phyloP scores from a whole-genome alignment of 805 yeast genomes.

The Candida manassasensis region DNA sequence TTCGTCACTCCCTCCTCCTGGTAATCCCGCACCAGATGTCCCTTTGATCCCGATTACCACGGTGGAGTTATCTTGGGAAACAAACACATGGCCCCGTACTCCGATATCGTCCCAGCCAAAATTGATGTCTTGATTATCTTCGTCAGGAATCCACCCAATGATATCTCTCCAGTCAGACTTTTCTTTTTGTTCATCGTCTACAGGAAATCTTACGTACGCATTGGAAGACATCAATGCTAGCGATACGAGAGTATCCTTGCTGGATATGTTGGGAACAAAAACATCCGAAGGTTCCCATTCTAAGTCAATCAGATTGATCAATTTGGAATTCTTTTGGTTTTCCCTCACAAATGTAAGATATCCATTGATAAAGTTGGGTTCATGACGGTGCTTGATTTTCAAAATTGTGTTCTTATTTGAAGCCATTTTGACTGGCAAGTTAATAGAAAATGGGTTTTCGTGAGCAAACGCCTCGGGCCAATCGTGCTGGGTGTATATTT shows the following conservation, averaged over 20 bases:
- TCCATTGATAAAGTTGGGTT: conserved; percentile 62
- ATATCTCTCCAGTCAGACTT: conserved; percentile 85
- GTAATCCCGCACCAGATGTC: conserved; percentile 73
- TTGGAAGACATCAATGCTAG: conserved; percentile 85
- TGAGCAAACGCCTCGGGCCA: conserved; percentile 31
- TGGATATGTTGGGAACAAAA: conserved; percentile 68
- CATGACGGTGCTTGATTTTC: conserved; percentile 34
- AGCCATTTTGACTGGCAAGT: conserved; percentile 24
- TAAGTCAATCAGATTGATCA: conserved; percentile 36
- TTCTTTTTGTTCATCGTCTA: conserved; percentile 40
- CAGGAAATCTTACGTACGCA: conserved; percentile 80
- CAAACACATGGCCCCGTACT: conserved; percentile 86
- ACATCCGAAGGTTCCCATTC: conserved; percentile 62
- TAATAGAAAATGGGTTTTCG: conserved; percentile 38
- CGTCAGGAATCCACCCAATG: conserved; percentile 51
- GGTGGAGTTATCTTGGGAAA: conserved; percentile 47
- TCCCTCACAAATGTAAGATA: conserved; percentile 55
- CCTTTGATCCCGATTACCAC: conserved; percentile 86
- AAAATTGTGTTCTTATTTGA: conserved; percentile 14
- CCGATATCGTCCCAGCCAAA: conserved; percentile 90
- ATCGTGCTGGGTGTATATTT: conserved; percentile 21
- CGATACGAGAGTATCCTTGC: conserved; percentile 65
- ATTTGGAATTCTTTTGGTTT: conserved; percentile 33
- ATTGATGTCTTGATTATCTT: conserved; percentile 46
- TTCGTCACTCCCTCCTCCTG: conserved; percentile 49